Evolutionary conservation across 1,139 yeast species (phyloP), one percentile per base, ranked within the genome.

Genomic region (Yamadazyma sp.): DNA sequence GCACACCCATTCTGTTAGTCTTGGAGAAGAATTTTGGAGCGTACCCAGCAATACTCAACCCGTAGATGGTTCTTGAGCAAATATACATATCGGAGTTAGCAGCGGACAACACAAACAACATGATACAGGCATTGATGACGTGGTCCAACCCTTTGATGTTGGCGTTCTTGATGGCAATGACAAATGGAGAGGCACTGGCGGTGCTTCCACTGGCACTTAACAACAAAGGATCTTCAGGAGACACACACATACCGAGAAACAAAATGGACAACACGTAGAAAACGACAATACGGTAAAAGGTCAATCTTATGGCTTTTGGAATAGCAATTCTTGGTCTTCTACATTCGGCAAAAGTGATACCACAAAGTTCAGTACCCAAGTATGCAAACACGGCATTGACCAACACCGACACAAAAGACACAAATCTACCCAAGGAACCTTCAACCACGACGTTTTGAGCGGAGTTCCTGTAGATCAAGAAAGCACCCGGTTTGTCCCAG

Each of bases 121-220:
- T 61, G 46, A 71, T 70, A 57, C 73, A 66, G 11, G 66, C 76
- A 50, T 71, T 71, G 39, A 71, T 66, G 33, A 71, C 69, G 45
- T 70, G 75, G 52, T 70, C 74, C 51, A 71, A 65, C 12, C 73
- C 76, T 12, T 38, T 32, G 36, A 71, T 71, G 38, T 57, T 50
- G 24, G 77, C 75, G 49, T 71, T 71, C 43, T 63, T 67, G 49
- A 71, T 71, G 40, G 76, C 77, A 61, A 71, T 70, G 41, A 71
- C 77, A 45, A 85, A 85, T 32, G 95, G 94, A 14, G 92, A 84
- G n/a, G 91, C 87, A 41, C 83, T 73, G 14, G 87, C 87, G 41
- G 78, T 71, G 11, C 75, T 71, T 25, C 77, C 73, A 10, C 59
- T 47, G 73, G 69, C 57, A 40, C 48, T 43, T 18, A 62, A 46